These are phyloP conservation scores for Stagonosporopsis cucurbitacearum DNA, from an alignment of 2,329 filamentous ascomycete species.

Conservation along the genomic window DNA sequence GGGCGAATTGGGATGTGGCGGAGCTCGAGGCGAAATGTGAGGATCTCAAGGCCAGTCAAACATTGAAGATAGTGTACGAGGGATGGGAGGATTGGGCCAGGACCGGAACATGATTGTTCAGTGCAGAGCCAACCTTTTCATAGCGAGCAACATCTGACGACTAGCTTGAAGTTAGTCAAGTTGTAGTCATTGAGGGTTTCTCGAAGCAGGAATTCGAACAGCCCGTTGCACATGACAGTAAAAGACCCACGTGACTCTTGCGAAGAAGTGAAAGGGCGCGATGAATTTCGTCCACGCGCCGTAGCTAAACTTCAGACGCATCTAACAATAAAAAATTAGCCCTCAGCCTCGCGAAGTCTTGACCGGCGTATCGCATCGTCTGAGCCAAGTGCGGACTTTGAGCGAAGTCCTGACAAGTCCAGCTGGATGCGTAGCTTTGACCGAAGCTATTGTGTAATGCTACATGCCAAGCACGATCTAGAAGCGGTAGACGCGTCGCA, in stretches of 20 bases:
- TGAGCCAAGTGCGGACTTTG: too few relatives aligned
- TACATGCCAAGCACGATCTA: not conserved
- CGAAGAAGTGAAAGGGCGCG: too few relatives aligned
- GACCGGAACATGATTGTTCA: too few relatives aligned
- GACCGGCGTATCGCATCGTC: too few relatives aligned
- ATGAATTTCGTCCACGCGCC: too few relatives aligned
- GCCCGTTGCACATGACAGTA: too few relatives aligned
- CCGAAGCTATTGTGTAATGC: not conserved
- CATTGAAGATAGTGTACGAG: conserved; percentile 24
- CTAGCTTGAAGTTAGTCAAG: not conserved
- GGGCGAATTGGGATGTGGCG: conserved; percentile 35
- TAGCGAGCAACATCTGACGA: not conserved
- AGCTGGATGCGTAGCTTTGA: not conserved
- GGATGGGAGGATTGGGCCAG: conserved; percentile 15
- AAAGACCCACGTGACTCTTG: too few relatives aligned
- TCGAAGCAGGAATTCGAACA: too few relatives aligned
- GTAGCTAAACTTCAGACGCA: too few relatives aligned
- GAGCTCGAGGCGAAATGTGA: conserved; percentile 25
- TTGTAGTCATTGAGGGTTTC: not conserved
- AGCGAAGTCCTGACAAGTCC: not conserved
- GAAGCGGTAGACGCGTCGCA: not conserved
- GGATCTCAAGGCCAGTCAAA: conserved; percentile 24
- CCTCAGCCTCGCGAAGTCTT: too few relatives aligned
- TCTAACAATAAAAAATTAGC: too few relatives aligned
- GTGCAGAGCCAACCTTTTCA: not conserved